phyloP scores from a whole-genome alignment of 441 rosid species.

The Mallotus repandus region DNA sequence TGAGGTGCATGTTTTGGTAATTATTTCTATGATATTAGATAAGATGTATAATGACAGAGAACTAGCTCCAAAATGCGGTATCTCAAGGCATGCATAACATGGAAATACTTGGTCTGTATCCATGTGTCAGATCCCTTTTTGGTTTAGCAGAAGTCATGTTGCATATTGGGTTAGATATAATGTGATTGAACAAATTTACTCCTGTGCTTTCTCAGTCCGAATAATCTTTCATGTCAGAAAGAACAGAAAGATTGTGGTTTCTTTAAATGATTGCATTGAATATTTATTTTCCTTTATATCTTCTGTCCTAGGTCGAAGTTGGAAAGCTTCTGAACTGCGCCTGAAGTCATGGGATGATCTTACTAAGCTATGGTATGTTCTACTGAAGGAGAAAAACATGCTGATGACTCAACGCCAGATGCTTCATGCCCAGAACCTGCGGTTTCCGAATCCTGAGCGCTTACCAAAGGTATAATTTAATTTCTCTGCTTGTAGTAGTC shows the following conservation, averaged over 20 bases:
- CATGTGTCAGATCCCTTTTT: too few relatives aligned
- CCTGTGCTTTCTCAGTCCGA: not conserved
- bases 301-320: constrained; percentile 71
- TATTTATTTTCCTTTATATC: constrained; percentile 10
- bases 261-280: constrained; percentile 8
- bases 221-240: not conserved
- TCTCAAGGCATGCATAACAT: too few relatives aligned
- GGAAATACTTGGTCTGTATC: too few relatives aligned
- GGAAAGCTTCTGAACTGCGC: constrained; percentile 95
- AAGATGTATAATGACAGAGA: not conserved
- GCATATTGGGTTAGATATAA: not conserved
- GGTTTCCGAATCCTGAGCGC: constrained; percentile 87
- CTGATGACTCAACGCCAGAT: constrained; percentile 89
- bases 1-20: not conserved
- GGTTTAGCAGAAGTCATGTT: not conserved
- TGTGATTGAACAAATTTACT: not conserved
- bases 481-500: constrained; percentile 7
- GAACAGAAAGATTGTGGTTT: not conserved
- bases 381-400: constrained; percentile 95
- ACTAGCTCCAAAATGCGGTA: too few relatives aligned
- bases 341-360: constrained; percentile 95
- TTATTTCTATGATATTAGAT: not conserved
- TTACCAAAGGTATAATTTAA: constrained; percentile 60
- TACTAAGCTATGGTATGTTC: constrained; percentile 89
- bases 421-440: constrained; percentile 74